These are phyloP conservation scores for Cubamyces lactineus DNA, from an alignment of 768 basidiomycete genomes.

Conservation along the genomic window DNA sequence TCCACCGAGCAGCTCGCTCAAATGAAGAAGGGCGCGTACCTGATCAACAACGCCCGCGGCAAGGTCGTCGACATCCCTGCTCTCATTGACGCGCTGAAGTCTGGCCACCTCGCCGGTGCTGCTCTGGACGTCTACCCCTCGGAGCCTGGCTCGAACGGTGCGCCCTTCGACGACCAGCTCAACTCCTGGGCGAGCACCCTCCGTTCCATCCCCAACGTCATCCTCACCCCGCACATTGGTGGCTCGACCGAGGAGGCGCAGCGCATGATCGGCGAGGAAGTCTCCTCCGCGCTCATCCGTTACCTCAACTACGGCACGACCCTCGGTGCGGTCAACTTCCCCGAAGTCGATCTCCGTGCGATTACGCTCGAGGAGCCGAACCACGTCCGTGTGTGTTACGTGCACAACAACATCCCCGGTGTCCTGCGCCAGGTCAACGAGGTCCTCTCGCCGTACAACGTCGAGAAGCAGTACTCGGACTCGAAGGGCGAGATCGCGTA, in stretches of 20 bases:
- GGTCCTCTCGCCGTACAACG: slow-evolving; percentile 91
- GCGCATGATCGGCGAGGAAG: slow-evolving; percentile 95
- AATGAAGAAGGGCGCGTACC: slow-evolving; percentile 95
- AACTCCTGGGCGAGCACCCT: slow-evolving; percentile 84
- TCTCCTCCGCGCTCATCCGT: slow-evolving; percentile 78
- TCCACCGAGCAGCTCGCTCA: slow-evolving; percentile 69
- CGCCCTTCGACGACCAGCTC: slow-evolving; percentile 85
- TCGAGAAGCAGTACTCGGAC: slow-evolving; percentile 99
- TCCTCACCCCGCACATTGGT: slow-evolving; percentile 98
- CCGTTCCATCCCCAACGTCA: slow-evolving; percentile 81
- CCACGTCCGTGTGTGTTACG: slow-evolving; percentile 89
- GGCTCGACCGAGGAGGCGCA: slow-evolving; percentile 99
- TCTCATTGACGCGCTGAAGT: slow-evolving; percentile 76
- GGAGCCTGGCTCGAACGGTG: slow-evolving; percentile 91
- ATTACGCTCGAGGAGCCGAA: slow-evolving; percentile 83
- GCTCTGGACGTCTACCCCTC: slow-evolving; percentile 94
- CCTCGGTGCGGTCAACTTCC: slow-evolving; percentile 96
- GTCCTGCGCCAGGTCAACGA: slow-evolving; percentile 96
- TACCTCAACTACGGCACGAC: slow-evolving; percentile 94
- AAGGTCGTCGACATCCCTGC: slow-evolving; percentile 95
- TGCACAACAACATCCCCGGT: slow-evolving; percentile 95
- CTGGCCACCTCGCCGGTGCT: slow-evolving; percentile 88
- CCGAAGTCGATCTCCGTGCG: slow-evolving; percentile 94
- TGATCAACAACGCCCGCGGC: slow-evolving; percentile 98
- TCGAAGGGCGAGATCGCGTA: slow-evolving; percentile 93